Percentiles rank a stretch among this genome's conserved stretches.
These are phyloP conservation scores for Ogataea methanolica DNA, from an alignment of 805 yeast genomes.

Conservation along the genomic window DNA sequence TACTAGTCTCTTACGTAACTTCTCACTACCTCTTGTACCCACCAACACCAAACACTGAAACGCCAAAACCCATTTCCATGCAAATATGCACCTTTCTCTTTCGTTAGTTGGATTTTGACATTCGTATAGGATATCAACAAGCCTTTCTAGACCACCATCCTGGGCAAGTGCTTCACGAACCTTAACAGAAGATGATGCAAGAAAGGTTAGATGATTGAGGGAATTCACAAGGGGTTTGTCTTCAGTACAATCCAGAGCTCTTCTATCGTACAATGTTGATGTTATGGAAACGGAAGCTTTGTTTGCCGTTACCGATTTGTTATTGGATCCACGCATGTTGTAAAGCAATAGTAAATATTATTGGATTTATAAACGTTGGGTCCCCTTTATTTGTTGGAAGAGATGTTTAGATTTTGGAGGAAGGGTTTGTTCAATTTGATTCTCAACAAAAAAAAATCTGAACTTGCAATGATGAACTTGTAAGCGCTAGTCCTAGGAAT, in stretches of 20 bases:
- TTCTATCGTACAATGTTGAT: slow-evolving; percentile 80
- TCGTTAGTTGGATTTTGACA: slow-evolving; percentile 44
- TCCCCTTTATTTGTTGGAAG: too few species aligned
- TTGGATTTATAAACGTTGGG: neutral
- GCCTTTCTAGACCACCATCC: slow-evolving; percentile 90
- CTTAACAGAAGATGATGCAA: slow-evolving; percentile 80
- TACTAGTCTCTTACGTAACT: slow-evolving; percentile 78
- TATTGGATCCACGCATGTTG: slow-evolving; percentile 84
- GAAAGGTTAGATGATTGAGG: slow-evolving; percentile 80
- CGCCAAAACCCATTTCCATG: slow-evolving; percentile 97
- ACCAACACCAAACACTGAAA: slow-evolving; percentile 88
- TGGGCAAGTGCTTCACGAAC: slow-evolving; percentile 84
- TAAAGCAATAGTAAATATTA: neutral
- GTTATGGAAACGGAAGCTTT: slow-evolving; percentile 92
- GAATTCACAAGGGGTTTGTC: slow-evolving; percentile 90
- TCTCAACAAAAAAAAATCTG: too few species aligned
- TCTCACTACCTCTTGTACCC: slow-evolving; percentile 91
- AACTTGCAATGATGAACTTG: too few species aligned
- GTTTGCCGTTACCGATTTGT: slow-evolving; percentile 71
- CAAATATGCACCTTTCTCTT: slow-evolving; percentile 48
- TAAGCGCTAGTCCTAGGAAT: too few species aligned
- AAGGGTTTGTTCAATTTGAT: too few species aligned
- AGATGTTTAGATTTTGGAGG: neutral
- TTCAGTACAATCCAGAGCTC: slow-evolving; percentile 88
- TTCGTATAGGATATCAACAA: slow-evolving; percentile 80